Base-by-base conservation (phyloP, 176 grass and related monocot genomes). In the Avena insularis region DNA sequence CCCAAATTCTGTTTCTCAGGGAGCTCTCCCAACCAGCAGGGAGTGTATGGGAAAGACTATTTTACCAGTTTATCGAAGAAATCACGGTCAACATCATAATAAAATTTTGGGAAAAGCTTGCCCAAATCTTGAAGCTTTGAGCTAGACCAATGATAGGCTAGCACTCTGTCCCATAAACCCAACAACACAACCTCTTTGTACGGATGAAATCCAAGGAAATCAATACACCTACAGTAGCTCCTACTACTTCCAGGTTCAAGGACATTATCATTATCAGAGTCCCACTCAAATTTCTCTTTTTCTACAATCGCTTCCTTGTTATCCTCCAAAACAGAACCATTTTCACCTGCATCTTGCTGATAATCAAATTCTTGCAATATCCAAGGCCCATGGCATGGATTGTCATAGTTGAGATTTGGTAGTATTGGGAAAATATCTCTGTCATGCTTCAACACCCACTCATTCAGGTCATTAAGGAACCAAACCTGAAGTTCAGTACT, bases 231-330 rank as follows among this genome's bases (percentile, higher is more conserved):
- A 33, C 50, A 40, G 21, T 63, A 9, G 7, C 36, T 36, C 36
- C 36, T 36, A 36, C 55, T 75, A 62, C n/a, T 50, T 84, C 71
- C 70, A 50, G 40, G 56, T 62, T 84, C 9, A 0, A 84, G 70
- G 47, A 84, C 82, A 75, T 75, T 35, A 63, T 84, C 82, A n/a
- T 63, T 62, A 5, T 74, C 70, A 36, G 82, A 84, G 57, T 84
- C 71, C 71, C 82, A 84, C 15, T 36, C 14, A 58, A 51, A 75
- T 50, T 35, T 75, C 21, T 50, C 82, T 31, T 59, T 59, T 59
- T 59, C 56, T 59, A n/a, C 56, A 17, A 59, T n/a, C n/a, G 56
- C 56, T 59, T 59, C 56, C 56, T 57, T 57, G 16, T 59, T n/a
- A 19, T 59, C 19, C 19, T 84, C 71, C 16, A 63, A 16, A 71